A percentile compares a stretch with the other conserved stretches of the same genome.
Evolutionary conservation across 345 rosid genomes (phyloP).

Genomic region (Sonneratia caseolaris): DNA sequence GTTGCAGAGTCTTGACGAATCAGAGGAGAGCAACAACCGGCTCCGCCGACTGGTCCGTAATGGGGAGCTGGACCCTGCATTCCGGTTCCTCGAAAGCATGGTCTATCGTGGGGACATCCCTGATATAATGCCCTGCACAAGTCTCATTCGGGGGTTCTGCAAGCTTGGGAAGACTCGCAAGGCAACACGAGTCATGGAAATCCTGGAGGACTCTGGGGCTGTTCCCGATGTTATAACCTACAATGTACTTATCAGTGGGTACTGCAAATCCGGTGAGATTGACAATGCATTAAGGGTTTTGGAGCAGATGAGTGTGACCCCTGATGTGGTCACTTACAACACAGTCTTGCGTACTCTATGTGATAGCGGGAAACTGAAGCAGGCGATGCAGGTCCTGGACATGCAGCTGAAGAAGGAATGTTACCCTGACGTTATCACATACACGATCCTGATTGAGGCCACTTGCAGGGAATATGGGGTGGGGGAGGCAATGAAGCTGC

Average conservation of each 20-base stretch:
- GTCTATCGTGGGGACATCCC: constrained; percentile 68
- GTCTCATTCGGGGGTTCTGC: constrained; percentile 73
- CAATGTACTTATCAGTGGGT: constrained; percentile 72
- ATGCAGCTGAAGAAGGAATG: constrained; percentile 51
- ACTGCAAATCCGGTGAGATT: constrained; percentile 74
- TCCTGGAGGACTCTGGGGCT: constrained; percentile 64
- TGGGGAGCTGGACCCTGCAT: constrained; percentile 58
- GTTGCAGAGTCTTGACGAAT: constrained; percentile 36
- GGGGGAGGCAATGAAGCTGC: constrained; percentile 74
- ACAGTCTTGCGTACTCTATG: constrained; percentile 73
- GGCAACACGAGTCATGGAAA: constrained; percentile 68
- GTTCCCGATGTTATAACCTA: constrained; percentile 72
- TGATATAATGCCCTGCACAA: constrained; percentile 59
- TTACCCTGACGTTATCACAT: constrained; percentile 66
- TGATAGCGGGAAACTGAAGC: constrained; percentile 57
- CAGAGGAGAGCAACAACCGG: constrained; percentile 49
- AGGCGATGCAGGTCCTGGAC: constrained; percentile 72
- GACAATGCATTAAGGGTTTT: constrained; percentile 51
- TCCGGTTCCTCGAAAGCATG: constrained; percentile 65
- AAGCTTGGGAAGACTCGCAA: constrained; percentile 54
- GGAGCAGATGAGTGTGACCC: constrained; percentile 65
- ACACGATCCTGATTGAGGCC: constrained; percentile 76
- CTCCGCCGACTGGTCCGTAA: constrained; percentile 50
- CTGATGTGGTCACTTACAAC: constrained; percentile 79
- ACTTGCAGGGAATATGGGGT: constrained; percentile 80